Conservation (phyloP, 495 filamentous ascomycete species). For the Neurospora tetraspora region DNA sequence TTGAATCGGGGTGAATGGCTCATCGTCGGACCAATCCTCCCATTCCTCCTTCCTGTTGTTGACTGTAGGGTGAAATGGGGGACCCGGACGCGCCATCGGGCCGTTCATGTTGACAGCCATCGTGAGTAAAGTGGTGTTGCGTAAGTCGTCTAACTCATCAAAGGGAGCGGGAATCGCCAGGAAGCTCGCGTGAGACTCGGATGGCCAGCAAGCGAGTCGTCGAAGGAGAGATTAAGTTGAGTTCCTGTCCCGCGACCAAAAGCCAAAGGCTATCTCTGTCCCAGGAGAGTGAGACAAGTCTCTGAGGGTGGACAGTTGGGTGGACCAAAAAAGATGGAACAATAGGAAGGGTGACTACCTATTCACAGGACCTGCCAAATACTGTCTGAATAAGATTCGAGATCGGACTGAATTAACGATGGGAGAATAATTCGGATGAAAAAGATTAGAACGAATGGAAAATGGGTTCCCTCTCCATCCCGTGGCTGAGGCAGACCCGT, state of each 20-base stretch:
- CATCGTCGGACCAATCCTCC: conserved; percentile 39
- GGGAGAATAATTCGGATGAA: not conserved
- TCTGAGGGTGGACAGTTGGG: not conserved
- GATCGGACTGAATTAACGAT: not conserved
- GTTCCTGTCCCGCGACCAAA: not conserved
- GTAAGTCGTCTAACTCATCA: not conserved
- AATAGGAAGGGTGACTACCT: not conserved
- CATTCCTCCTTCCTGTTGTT: conserved; percentile 30
- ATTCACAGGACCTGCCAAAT: not conserved
- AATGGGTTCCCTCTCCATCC: not conserved
- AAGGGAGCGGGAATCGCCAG: not conserved
- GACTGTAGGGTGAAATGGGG: not conserved
- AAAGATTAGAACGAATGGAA: not conserved
- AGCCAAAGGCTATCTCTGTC: not conserved
- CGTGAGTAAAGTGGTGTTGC: not conserved
- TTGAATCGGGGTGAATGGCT: conserved; percentile 19
- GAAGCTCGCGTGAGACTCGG: not conserved
- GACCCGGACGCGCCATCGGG: conserved; percentile 1
- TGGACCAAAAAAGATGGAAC: not conserved
- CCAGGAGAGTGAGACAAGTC: not conserved
- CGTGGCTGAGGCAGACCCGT: not conserved
- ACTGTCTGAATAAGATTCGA: not conserved
- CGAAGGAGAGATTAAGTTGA: not conserved
- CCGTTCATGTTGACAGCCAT: conserved; percentile 12
- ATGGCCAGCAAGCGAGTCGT: not conserved